Evolutionary conservation across 495 filamentous ascomycete species (phyloP), one percentile per base, ranked within the genome.

Genomic region (Parathielavia hyrcaniae): DNA sequence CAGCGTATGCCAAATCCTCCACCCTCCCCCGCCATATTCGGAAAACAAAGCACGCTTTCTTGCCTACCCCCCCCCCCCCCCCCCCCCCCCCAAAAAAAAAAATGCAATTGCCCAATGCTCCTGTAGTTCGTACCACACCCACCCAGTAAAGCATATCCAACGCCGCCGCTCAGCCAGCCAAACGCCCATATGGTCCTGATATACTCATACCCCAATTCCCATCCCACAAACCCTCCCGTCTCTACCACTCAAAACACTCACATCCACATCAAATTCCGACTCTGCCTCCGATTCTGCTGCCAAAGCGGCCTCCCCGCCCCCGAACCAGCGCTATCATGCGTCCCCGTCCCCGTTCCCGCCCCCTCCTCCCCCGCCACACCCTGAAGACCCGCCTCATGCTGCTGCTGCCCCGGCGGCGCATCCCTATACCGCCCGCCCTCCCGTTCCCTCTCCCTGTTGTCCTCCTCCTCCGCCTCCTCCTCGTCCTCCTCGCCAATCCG

Each of bases 281-380:
- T 74, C 60, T 73, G 74, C 57, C 72, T 69, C 52, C 76, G 57
- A 49, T 77, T 75, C 67, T 78, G 76, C 67, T 78, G 76, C 76
- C 76, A 78, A 17, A 78, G 62, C 38, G 75, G 76, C 53, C 51
- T 20, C 43, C 55, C 43, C 5, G 36, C 47, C 4, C 26, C n/a
- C 12, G 52, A 50, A 13, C 44, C 61, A 9, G 32, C 36, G 23
- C 61, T 62, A 9, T 47, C 57, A 7, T 39, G 53, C 10, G 64
- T 59, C 0, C 60, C 61, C 47, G 23, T 53, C 48, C 16, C 55
- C 53, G 0, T 3, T n/a, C 5, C 46, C 14, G n/a, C 32, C 23
- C 34, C 17, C 54, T 7, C 20, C 47, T 7, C 53, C 16, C 34
- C 39, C 55, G 4, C 22, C 65, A 30, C 64, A 35, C 64, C 61